These are phyloP conservation scores for Diplodia seriata DNA, from an alignment of 2,329 filamentous ascomycete species.

Conservation along the genomic window DNA sequence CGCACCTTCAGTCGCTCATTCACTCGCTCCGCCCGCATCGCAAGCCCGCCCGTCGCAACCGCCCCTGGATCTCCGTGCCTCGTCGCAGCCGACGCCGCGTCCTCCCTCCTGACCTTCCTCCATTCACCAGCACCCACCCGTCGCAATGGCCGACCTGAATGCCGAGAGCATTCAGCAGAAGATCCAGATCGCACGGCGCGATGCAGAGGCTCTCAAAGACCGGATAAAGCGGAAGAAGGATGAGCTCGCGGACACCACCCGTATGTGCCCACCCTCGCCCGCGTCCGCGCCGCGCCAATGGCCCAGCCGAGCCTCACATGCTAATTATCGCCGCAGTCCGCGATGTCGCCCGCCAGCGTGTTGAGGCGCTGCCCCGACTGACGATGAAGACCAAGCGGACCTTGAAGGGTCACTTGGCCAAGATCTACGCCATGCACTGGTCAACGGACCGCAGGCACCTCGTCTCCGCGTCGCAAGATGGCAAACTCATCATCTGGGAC, in stretches of 20 bases:
- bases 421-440: constrained; percentile 99
- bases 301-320: background rate
- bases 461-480: constrained; percentile 97
- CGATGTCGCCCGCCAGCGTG: constrained; percentile 88
- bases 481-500: constrained; percentile 99
- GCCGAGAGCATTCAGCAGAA: constrained; percentile 60
- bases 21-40: constrained; percentile 28
- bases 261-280: constrained; percentile 65
- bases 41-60: constrained; percentile 28
- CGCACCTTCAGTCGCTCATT: constrained; percentile 31
- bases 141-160: constrained; percentile 56
- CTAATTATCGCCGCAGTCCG: constrained; percentile 68
- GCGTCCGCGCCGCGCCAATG: constrained; percentile 16
- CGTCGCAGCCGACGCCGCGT: constrained; percentile 30
- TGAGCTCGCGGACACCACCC: constrained; percentile 95
- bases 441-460: constrained; percentile 96
- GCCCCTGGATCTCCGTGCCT: constrained; percentile 33
- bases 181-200: constrained; percentile 96
- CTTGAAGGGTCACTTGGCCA: constrained; percentile 95
- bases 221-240: constrained; percentile 99
- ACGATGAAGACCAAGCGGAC: constrained; percentile 98
- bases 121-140: background rate
- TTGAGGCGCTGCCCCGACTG: constrained; percentile 89
- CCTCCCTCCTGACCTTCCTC: constrained; percentile 23
- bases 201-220: constrained; percentile 97